Evolutionary conservation across 202 grass and related monocot species (phyloP), one percentile per base, ranked within the genome.

Genomic region (Zoysia matrella): DNA sequence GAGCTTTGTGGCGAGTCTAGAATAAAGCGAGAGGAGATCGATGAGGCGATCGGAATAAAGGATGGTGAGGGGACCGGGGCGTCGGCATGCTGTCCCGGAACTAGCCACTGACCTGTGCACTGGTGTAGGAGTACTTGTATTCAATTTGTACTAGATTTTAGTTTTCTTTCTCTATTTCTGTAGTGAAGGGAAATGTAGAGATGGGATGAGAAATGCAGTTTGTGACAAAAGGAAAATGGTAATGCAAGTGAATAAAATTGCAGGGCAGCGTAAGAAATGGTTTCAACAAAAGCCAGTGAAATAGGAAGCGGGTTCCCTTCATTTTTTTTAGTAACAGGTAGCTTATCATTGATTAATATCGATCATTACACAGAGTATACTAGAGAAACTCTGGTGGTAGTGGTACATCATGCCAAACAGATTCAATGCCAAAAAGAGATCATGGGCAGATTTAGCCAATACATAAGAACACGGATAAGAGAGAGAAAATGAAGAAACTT

Each of bases 1-100:
- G 56, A 74, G 68, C 57, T 79, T 84, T 80, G 72, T 47, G 39
- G 54, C 22, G 22, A 30, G 22, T 30, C 22, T 47, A 75, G 58
- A 61, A 81, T 64, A 83, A 71, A 86, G 75, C 46, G 45, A 55
- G 13, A 75, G 73, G 15, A 44, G 51, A 73, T 79, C 56, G 86
- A 67, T 79, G 75, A 67, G 67, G 79, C 78, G 70, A 89, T 89
- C 76, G 75, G 77, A 74, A 83, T 81, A 82, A 79, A 83, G 44
- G 9, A 11, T 65, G 61, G 53, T 71, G 77, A 70, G 74, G 80
- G 72, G 74, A 85, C 80, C 42, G 60, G 71, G 67, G 51, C 39
- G 67, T 50, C 67, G 74, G 69, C 51, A 54, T 83, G 45, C 53
- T 84, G 44, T 58, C 50, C 71, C 60, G 60, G 69, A 60, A 84